phyloP scores from a whole-genome alignment of 352 stramenopile genomes.

The Phytophthora citricola region DNA sequence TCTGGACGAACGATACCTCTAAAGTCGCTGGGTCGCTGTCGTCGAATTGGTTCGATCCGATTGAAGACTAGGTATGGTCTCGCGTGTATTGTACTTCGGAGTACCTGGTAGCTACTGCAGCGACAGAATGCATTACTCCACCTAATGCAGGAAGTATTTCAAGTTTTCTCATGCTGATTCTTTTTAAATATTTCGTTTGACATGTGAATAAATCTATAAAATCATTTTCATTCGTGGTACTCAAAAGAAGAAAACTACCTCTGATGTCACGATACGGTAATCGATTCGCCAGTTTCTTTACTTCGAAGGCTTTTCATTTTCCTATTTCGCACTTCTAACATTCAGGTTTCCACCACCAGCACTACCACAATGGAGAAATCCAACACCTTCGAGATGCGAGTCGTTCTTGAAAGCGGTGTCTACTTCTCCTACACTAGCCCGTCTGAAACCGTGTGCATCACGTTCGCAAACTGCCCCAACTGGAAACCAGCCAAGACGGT shows the following conservation, averaged over 20 bases:
- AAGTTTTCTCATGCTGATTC: no score
- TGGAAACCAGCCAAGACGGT: constrained; percentile 13
- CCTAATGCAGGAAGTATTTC: no score
- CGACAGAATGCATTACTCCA: no score
- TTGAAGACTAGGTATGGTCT: not conserved
- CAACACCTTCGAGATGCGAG: constrained; percentile 12
- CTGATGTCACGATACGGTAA: no score
- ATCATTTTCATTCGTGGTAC: no score
- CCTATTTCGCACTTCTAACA: no score
- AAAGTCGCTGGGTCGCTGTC: not conserved
- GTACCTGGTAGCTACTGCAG: not conserved
- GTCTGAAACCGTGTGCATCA: constrained; percentile 10
- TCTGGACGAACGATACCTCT: not conserved
- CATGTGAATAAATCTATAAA: no score
- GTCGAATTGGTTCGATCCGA: not conserved
- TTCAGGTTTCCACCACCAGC: no score
- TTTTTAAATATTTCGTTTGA: no score
- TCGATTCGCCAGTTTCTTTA: not conserved
- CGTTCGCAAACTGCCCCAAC: constrained; percentile 8
- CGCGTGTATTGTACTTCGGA: not conserved
- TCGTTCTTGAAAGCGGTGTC: constrained; percentile 9
- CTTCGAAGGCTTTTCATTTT: not conserved
- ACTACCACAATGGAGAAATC: not conserved
- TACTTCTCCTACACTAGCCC: constrained; percentile 20
- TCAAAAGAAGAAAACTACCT: no score